Evolutionary conservation across 1,284 basidiomycete species (phyloP), one percentile per base, ranked within the genome.

Genomic region (Thecaphora thlaspeos): DNA sequence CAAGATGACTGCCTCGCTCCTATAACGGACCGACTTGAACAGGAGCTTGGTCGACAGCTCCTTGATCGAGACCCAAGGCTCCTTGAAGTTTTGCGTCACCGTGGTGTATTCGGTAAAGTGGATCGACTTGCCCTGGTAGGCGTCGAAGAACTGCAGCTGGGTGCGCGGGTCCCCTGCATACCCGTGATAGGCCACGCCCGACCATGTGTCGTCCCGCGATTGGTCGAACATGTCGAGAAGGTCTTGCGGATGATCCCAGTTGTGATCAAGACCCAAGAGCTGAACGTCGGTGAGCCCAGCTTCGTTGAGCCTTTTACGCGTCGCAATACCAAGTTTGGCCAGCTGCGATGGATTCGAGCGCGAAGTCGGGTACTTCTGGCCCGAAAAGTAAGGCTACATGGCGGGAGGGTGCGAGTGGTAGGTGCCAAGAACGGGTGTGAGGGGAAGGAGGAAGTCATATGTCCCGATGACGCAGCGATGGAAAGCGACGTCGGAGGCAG

Each of bases 121-220:
- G 7, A 28, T 11, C 26, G 26, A 28, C 22, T 47, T 46, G 26
- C 32, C 30, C 10, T 68, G 65, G 45, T 60, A 72, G 15, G 70
- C 68, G 12, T 60, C 44, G 36, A 48, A 49, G 30, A 68, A 50
- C 0, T 37, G 23, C 18, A 57, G 46, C 39, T 71, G 70, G 0
- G 34, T n/a, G 3, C 7, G 15, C 0, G 70, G 65, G 2, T 46
- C 10, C 15, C 67, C 70, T 3, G 55, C 58, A 36, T 71, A 71
- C 23, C 70, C 68, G 43, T 71, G 70, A 65, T 68, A 71, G 4
- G 70, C 65, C n/a, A 62, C 49, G 19, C 51, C 59, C 18, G 30
- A 30, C 51, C 55, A 71, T 2, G 40, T 19, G 1, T 55, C 44
- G 23, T 57, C 47, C 2, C 11, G n/a, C 2, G 42, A 32, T 7